Evolutionary conservation across 805 yeast genomes (phyloP).

Genomic region (Ogataea glucozyma): DNA sequence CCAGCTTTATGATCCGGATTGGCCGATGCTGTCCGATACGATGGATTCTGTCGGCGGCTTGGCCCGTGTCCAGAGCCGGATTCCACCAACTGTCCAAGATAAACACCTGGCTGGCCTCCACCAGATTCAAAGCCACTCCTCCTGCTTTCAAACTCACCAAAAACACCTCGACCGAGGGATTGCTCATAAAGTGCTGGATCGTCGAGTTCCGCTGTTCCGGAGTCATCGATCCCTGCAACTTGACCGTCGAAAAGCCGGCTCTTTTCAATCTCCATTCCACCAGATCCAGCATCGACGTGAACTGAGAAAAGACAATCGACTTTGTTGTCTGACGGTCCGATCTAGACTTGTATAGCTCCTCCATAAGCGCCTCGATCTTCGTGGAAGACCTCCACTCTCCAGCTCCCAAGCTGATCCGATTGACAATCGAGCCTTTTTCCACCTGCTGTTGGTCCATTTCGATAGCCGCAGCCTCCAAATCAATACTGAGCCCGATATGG

Average conservation of each 20-base stretch:
- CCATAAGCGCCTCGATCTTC: slow-evolving; percentile 93
- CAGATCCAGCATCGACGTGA: slow-evolving; percentile 92
- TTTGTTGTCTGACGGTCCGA: slow-evolving; percentile 88
- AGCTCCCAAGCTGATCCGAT: slow-evolving; percentile 74
- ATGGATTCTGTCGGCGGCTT: slow-evolving; percentile 96
- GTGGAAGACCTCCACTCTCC: slow-evolving; percentile 94
- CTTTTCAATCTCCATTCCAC: slow-evolving; percentile 94
- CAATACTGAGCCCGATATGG: slow-evolving; percentile 89
- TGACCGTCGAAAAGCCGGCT: slow-evolving; percentile 94
- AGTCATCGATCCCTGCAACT: slow-evolving; percentile 95
- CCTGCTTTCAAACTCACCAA: slow-evolving; percentile 96
- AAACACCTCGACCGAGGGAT: slow-evolving; percentile 88
- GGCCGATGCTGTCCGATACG: slow-evolving; percentile 97
- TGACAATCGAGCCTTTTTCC: slow-evolving; percentile 74
- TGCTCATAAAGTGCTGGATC: slow-evolving; percentile 88
- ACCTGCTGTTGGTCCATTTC: slow-evolving; percentile 62
- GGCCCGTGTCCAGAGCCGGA: slow-evolving; percentile 94
- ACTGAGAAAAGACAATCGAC: slow-evolving; percentile 95
- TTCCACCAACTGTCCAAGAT: slow-evolving; percentile 99
- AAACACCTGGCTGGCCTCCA: slow-evolving; percentile 97
- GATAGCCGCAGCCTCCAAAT: slow-evolving; percentile 80
- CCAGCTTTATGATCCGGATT: slow-evolving; percentile 85
- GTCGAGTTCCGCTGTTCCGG: slow-evolving; percentile 94
- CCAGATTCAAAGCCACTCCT: slow-evolving; percentile 94
- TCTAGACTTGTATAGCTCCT: slow-evolving; percentile 83